Evolutionary conservation across 805 yeast species (phyloP).

Genomic region (Candida germanica): DNA sequence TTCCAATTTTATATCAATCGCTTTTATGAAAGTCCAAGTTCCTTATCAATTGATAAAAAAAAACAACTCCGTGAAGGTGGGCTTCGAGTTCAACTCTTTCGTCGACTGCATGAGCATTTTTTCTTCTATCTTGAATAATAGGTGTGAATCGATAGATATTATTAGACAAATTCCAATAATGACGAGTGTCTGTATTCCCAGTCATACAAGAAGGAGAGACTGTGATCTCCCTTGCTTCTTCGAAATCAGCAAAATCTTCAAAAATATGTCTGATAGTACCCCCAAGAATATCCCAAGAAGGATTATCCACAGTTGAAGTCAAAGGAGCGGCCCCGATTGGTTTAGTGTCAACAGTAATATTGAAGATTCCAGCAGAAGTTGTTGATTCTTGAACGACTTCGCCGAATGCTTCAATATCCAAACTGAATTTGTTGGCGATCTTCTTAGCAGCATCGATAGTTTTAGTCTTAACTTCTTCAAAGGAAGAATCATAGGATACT

Average conservation of each 20-base stretch:
- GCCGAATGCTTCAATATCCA: conserved; percentile 36
- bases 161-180: conserved; percentile 59
- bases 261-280: conserved; percentile 46
- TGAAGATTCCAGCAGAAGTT: conserved; percentile 16
- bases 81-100: conserved; percentile 53
- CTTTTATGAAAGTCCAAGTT: too few relatives aligned
- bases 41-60: conserved; percentile 50
- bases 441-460: conserved; percentile 22
- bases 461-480: conserved; percentile 20
- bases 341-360: conserved; percentile 10
- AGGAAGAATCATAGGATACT: conserved; percentile 28
- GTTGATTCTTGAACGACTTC: conserved; percentile 16
- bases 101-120: conserved; percentile 59
- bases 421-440: conserved; percentile 25
- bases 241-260: conserved; percentile 35
- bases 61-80: conserved; percentile 61
- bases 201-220: conserved; percentile 61
- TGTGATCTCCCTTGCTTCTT: conserved; percentile 24
- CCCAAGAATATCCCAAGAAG: conserved; percentile 40
- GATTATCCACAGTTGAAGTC: conserved; percentile 37
- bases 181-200: conserved; percentile 69
- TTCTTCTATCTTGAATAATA: conserved; percentile 28
- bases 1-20: too few relatives aligned
- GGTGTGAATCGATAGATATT: conserved; percentile 64
- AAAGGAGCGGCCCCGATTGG: conserved; percentile 44